A percentile compares a stretch with the other conserved stretches of the same genome.
These are phyloP conservation scores for Boletus bicolor DNA, from an alignment of 768 basidiomycete species.

Conservation along the genomic window DNA sequence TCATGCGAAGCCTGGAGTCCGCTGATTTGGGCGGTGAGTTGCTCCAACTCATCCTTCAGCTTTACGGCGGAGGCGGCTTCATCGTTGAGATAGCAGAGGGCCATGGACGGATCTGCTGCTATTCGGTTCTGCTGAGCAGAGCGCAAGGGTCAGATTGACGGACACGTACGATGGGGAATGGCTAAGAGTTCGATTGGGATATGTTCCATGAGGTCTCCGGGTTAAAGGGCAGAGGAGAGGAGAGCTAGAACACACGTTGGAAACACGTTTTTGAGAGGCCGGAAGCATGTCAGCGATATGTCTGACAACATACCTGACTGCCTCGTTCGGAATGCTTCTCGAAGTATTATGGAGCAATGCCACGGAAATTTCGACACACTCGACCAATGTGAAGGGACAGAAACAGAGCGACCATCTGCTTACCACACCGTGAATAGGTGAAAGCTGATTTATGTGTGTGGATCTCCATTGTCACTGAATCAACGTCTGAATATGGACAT, in stretches of 20 bases:
- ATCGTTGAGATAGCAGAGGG: slow-evolving; percentile 25
- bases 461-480: slow-evolving; percentile 4
- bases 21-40: slow-evolving; percentile 24
- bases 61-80: slow-evolving; percentile 3
- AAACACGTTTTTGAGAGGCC: slow-evolving; percentile 29
- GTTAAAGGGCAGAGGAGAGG: slow-evolving; percentile 26
- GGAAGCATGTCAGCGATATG: slow-evolving; percentile 17
- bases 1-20: slow-evolving; percentile 30
- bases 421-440: slow-evolving; percentile 3
- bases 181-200: slow-evolving; percentile 18
- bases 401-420: neutral
- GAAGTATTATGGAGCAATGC: slow-evolving; percentile 9
- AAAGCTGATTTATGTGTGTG: slow-evolving; percentile 8
- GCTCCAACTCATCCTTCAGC: slow-evolving; percentile 25
- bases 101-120: slow-evolving; percentile 18
- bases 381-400: slow-evolving; percentile 2
- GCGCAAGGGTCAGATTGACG: neutral
- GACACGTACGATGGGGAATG: slow-evolving; percentile 22
- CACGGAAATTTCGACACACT: slow-evolving; percentile 22
- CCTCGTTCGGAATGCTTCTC: slow-evolving; percentile 19
- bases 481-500: neutral
- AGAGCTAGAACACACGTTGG: slow-evolving; percentile 22
- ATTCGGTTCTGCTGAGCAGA: slow-evolving; percentile 4
- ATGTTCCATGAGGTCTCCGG: slow-evolving; percentile 18
- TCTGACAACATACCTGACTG: slow-evolving; percentile 16